phyloP scores from a whole-genome alignment of 192 early-diverging fungal species.

The Backusella liffmaniae region DNA sequence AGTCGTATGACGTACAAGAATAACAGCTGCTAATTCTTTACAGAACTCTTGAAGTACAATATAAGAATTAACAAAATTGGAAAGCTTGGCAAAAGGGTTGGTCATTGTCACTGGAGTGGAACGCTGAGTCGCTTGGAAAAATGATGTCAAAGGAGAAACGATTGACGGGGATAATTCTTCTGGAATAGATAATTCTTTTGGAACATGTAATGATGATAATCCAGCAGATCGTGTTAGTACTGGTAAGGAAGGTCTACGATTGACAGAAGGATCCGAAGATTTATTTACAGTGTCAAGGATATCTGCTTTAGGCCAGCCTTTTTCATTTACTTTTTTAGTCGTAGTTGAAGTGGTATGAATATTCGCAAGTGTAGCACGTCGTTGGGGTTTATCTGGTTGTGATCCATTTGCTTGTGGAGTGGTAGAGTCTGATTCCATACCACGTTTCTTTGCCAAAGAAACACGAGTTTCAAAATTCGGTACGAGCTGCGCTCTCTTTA shows the following conservation, averaged over 20 bases:
- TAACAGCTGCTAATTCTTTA: constrained; percentile 59
- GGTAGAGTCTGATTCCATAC: constrained; percentile 3
- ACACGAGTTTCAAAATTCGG: constrained; percentile 43
- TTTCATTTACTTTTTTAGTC: not conserved
- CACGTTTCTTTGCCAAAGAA: constrained; percentile 36
- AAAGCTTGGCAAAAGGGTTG: constrained; percentile 40
- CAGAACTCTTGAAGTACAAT: constrained; percentile 65
- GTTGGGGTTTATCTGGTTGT: not conserved
- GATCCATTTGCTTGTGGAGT: not conserved
- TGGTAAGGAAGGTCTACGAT: constrained; percentile 19
- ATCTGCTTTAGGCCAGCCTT: not conserved
- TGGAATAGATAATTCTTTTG: not conserved
- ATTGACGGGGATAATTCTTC: not conserved
- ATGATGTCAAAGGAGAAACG: constrained; percentile 18
- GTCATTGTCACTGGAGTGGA: constrained; percentile 40
- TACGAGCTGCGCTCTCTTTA: constrained; percentile 37
- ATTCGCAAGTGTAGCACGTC: not conserved
- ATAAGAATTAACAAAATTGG: constrained; percentile 54
- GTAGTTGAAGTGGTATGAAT: not conserved
- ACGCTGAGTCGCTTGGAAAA: constrained; percentile 32
- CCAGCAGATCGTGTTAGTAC: constrained; percentile 17
- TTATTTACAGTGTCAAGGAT: constrained; percentile 10
- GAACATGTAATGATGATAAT: not conserved
- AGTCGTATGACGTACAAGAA: constrained; percentile 48
- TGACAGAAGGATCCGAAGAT: constrained; percentile 3